Evolutionary conservation across 164 flowering plant species (phyloP), one percentile per base, ranked within the genome.

Genomic region (Vitis vinifera): DNA sequence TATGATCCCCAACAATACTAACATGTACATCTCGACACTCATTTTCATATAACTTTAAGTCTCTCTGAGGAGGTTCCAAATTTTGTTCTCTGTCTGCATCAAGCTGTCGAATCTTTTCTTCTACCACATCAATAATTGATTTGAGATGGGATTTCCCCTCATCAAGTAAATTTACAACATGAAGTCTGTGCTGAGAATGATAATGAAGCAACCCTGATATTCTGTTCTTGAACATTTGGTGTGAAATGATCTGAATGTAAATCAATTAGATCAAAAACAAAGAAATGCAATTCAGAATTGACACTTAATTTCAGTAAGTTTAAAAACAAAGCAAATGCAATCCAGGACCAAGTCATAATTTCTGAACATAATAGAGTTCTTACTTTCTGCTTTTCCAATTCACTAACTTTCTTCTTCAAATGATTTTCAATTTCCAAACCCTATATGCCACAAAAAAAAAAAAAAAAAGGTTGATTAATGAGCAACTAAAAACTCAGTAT

Each of bases 401-500:
- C 77, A 30, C 66, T 58, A 59, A 91, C 85, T 66, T 68, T 87
- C 81, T 75, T 84, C 83, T 84, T 91, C 62, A 95, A 78, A 76
- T 89, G 96, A 62, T 86, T 85, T 80, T 95, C 98, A 65, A 93
- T 91, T 75, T 91, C 91, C 86, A 90, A 69, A 16, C 98, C 98
- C 99, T 93, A 72, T 31, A 67, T 16, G 55, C 58, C 55, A 62
- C 47, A 64, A 68, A 16, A 4, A 14, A 17, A 17, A 17, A 17
- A 17, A 17, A 17, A 37, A 37, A 37, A 37, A 37, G 0, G 4
- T 37, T 4, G 44, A 37, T 6, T 3, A 37, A 37, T 37, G 2
- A 37, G 44, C 44, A 37, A 37, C 44, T 6, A 37, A 37, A 37
- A 37, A 37, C 44, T 37, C 44, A 37, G 44, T 37, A 37, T 37